phyloP scores from a whole-genome alignment of 2,329 filamentous ascomycete genomes.

The Pseudogymnoascus verrucosus region DNA sequence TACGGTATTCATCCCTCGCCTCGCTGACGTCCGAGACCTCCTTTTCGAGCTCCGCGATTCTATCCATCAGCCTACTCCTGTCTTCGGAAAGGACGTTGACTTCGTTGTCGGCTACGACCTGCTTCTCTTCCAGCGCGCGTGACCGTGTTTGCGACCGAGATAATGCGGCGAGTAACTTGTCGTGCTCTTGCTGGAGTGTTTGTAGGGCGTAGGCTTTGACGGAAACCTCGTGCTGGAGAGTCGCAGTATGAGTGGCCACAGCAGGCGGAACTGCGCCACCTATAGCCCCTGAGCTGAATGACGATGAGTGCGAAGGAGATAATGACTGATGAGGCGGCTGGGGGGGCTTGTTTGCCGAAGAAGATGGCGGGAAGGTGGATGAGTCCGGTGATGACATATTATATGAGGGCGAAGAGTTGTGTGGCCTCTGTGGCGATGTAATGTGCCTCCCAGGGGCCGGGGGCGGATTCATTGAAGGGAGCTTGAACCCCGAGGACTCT shows the following conservation, averaged over 20 bases:
- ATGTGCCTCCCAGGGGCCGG: constrained; percentile 24
- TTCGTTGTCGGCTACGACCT: constrained; percentile 41
- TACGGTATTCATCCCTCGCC: constrained; percentile 37
- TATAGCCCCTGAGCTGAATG: background rate
- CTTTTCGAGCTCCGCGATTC: constrained; percentile 38
- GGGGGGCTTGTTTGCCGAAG: constrained; percentile 14
- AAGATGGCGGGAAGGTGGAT: constrained; percentile 14
- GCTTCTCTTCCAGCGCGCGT: constrained; percentile 42
- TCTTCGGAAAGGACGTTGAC: constrained; percentile 44
- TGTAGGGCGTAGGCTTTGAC: constrained; percentile 44
- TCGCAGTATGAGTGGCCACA: constrained; percentile 20
- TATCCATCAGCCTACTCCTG: constrained; percentile 39
- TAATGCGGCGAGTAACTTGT: constrained; percentile 42
- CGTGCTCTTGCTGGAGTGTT: constrained; percentile 46
- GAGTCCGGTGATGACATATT: constrained; percentile 22
- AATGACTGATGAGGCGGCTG: constrained; percentile 14
- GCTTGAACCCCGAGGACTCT: constrained; percentile 14
- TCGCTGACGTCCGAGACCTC: constrained; percentile 41
- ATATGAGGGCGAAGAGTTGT: constrained; percentile 24
- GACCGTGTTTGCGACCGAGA: constrained; percentile 42
- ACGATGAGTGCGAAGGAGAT: constrained; percentile 20
- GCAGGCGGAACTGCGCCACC: constrained; percentile 23
- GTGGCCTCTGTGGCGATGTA: constrained; percentile 24
- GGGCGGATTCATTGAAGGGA: constrained; percentile 25
- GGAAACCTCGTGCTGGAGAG: constrained; percentile 45